Base-by-base conservation (phyloP, 2,329 filamentous ascomycete species). In the Thelonectria olida region DNA sequence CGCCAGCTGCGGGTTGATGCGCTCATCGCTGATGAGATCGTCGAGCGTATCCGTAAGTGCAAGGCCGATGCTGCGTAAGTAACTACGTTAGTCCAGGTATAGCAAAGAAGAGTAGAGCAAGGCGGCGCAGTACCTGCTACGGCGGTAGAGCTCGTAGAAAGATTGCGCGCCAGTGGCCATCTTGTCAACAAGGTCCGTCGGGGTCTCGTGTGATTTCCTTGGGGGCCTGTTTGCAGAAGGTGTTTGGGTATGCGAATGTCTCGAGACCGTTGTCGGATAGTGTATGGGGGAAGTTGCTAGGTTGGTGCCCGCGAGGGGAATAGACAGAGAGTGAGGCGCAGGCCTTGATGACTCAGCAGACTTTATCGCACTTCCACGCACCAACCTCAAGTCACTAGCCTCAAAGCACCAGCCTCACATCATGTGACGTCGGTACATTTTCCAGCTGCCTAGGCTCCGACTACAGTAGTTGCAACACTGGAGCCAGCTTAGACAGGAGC, bases 41-140 rank as follows among this genome's bases (percentile, higher is more conserved):
- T 99, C 96, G 73, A 99, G 93, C 56, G 94, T 97, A 80, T 99
- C 96, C 55, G 95, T 97, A 73, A 99, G 86, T 59, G 95, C 90
- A 74, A 93, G 86, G 71, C 96, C 96, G 82, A 99, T 93, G 80
- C 96, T 99, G 78, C 62, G 58, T 65, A 48, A 65, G 44, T 50
- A 53, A 58, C 41, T 23, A 64, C 56, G 64, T 73, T 67, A 74
- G 71, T 70, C 57, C n/a, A 54, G 61, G 60, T 65, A 58, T 70
- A 67, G 74, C 74, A 76, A 70, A 71, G 71, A 62, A 64, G 63
- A 65, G 61, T 61, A 25, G 64, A 67, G 69, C 70, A 68, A 66
- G 57, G 64, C 63, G 59, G 62, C 63, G 49, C 51, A 79, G 79
- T 92, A 98, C 96, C 95, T 98, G 88, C 93, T 97, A 83, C 94